Evolutionary conservation across 805 yeast species (phyloP).

Genomic region (Candida orba): DNA sequence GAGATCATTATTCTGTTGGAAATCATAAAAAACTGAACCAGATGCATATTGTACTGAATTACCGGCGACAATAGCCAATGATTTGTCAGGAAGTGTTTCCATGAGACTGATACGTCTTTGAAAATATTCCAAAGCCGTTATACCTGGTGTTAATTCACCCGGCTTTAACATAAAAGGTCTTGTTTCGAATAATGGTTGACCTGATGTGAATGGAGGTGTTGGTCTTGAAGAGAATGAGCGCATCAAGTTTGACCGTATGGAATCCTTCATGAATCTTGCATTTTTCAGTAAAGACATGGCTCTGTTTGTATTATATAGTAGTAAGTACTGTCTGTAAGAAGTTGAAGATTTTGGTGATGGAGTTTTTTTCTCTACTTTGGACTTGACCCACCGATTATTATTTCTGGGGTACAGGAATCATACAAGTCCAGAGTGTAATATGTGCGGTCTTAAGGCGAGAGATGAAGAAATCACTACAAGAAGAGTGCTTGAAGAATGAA

Average conservation of each 20-base stretch:
- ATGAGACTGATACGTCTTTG: constrained; percentile 60
- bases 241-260: background rate
- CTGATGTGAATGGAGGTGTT: constrained; percentile 38
- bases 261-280: background rate
- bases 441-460: too few relatives aligned
- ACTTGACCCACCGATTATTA: too few relatives aligned
- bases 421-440: too few relatives aligned
- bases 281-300: too few relatives aligned
- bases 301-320: too few relatives aligned
- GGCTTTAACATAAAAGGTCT: constrained; percentile 65
- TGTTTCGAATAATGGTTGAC: constrained; percentile 86
- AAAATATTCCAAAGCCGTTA: constrained; percentile 75
- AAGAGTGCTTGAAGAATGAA: too few relatives aligned
- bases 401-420: too few relatives aligned
- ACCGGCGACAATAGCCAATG: constrained; percentile 73
- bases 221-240: constrained; percentile 10
- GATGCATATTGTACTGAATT: constrained; percentile 69
- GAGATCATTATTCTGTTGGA: constrained; percentile 87
- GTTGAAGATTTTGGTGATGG: too few relatives aligned
- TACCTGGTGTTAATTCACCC: constrained; percentile 86
- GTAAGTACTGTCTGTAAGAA: too few relatives aligned
- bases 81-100: constrained; percentile 46
- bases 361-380: too few relatives aligned
- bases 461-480: too few relatives aligned
- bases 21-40: constrained; percentile 85